Percentiles rank a stretch among this genome's conserved stretches.
These are phyloP conservation scores for Incumbomyces lentus DNA, from an alignment of 2,329 filamentous ascomycete genomes.

Conservation along the genomic window DNA sequence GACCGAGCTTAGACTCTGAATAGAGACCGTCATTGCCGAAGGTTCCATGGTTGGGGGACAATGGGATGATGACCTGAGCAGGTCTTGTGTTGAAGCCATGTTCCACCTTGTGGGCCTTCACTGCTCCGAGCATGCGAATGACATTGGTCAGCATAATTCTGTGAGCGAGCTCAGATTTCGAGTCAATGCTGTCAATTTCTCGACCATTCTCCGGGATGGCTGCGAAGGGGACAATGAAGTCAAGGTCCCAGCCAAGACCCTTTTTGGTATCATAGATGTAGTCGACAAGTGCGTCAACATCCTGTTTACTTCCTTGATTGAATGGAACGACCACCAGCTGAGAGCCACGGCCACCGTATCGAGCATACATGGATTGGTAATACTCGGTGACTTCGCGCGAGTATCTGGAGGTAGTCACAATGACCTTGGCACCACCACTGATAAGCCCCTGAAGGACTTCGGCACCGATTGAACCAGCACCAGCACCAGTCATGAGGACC, in stretches of 20 bases:
- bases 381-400: slow-evolving; percentile 97
- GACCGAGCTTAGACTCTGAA: slow-evolving; percentile 91
- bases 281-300: slow-evolving; percentile 83
- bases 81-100: slow-evolving; percentile 89
- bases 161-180: slow-evolving; percentile 93
- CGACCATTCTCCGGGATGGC: slow-evolving; percentile 96
- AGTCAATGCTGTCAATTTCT: slow-evolving; percentile 93
- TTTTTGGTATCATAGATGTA: slow-evolving; percentile 97
- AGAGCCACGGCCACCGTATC: slow-evolving; percentile 84
- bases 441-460: slow-evolving; percentile 93
- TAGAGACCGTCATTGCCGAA: slow-evolving; percentile 97
- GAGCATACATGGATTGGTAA: slow-evolving; percentile 97
- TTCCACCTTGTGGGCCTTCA: slow-evolving; percentile 83
- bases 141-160: slow-evolving; percentile 99
- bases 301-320: slow-evolving; percentile 97
- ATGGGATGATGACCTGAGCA: slow-evolving; percentile 87
- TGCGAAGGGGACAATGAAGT: slow-evolving; percentile 91
- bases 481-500: slow-evolving; percentile 94
- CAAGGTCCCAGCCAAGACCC: slow-evolving; percentile 94
- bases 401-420: slow-evolving; percentile 94
- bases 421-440: slow-evolving; percentile 89
- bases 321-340: slow-evolving; percentile 97
- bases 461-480: slow-evolving; percentile 93
- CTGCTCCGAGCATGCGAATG: slow-evolving; percentile 74
- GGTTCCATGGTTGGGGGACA: slow-evolving; percentile 96